These are phyloP conservation scores for Lactarius deliciosus DNA, from an alignment of 768 basidiomycete genomes.

Conservation along the genomic window DNA sequence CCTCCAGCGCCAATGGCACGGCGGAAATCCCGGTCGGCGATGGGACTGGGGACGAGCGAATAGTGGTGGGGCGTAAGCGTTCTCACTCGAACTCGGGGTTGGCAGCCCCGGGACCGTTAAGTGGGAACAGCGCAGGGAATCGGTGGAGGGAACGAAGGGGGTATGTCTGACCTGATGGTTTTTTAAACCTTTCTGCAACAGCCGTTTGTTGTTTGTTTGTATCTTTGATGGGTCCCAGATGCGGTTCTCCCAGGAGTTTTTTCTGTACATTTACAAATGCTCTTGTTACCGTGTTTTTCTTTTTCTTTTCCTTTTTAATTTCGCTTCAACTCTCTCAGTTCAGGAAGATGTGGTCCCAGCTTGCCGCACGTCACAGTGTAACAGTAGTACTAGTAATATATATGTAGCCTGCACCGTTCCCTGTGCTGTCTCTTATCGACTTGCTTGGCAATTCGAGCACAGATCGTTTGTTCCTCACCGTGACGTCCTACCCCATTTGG, in stretches of 20 bases:
- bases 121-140: background rate
- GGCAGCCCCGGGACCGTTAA: background rate
- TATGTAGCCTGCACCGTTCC: background rate
- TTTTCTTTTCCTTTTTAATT: too few species aligned
- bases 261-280: too few species aligned
- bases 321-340: too few species aligned
- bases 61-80: slow-evolving; percentile 23
- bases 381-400: background rate
- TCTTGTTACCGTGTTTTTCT: too few species aligned
- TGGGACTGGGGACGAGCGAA: background rate
- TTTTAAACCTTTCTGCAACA: background rate
- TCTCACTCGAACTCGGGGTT: slow-evolving; percentile 12
- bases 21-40: background rate
- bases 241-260: too few species aligned
- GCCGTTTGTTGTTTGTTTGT: slow-evolving; percentile 5
- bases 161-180: background rate
- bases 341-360: too few species aligned
- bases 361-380: background rate
- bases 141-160: slow-evolving; percentile 17
- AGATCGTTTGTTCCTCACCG: background rate
- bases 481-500: background rate
- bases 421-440: background rate
- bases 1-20: background rate
- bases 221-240: background rate
- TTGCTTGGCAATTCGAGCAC: background rate